A percentile compares a stretch with the other conserved stretches of the same genome.
Conservation (phyloP, 2,329 filamentous ascomycete species). For the Trichoderma koningiopsis region DNA sequence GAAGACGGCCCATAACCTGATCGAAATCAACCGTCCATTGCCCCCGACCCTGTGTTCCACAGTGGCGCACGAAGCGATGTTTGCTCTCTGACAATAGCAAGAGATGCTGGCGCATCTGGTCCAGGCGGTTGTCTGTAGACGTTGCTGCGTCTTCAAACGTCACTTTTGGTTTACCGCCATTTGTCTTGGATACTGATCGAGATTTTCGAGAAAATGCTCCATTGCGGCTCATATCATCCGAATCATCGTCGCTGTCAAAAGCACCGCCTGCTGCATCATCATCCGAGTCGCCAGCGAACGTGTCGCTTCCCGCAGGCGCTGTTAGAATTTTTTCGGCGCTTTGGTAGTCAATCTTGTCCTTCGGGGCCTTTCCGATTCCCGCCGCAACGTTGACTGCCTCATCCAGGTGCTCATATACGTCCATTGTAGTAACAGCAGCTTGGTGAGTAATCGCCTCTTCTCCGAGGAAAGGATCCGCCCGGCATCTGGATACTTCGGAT, state of each 20-base stretch:
- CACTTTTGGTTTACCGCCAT: conserved; percentile 46
- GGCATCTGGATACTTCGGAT: conserved; percentile 67
- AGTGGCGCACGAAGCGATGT: conserved; percentile 68
- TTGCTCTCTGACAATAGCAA: conserved; percentile 70
- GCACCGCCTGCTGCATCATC: conserved; percentile 32
- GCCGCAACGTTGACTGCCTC: conserved; percentile 54
- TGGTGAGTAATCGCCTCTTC: conserved; percentile 38
- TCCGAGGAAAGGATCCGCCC: conserved; percentile 52
- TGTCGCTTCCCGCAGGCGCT: conserved; percentile 38
- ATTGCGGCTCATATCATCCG: conserved; percentile 40
- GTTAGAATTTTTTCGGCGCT: conserved; percentile 53
- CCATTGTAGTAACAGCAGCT: conserved; percentile 52
- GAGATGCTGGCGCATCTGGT: conserved; percentile 72
- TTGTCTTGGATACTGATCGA: conserved; percentile 38
- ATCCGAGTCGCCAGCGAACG: conserved; percentile 42
- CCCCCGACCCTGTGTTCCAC: conserved; percentile 62
- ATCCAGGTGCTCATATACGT: conserved; percentile 58
- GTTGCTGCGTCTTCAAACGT: conserved; percentile 54
- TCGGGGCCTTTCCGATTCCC: conserved; percentile 60
- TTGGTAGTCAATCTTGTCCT: conserved; percentile 49
- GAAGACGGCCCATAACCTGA: conserved; percentile 68
- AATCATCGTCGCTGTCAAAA: conserved; percentile 36
- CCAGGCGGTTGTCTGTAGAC: conserved; percentile 50
- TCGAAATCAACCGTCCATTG: conserved; percentile 85
- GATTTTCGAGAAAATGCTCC: conserved; percentile 29